Evolutionary conservation across 2,329 filamentous ascomycete genomes (phyloP).

Genomic region (Hortaea sp.): DNA sequence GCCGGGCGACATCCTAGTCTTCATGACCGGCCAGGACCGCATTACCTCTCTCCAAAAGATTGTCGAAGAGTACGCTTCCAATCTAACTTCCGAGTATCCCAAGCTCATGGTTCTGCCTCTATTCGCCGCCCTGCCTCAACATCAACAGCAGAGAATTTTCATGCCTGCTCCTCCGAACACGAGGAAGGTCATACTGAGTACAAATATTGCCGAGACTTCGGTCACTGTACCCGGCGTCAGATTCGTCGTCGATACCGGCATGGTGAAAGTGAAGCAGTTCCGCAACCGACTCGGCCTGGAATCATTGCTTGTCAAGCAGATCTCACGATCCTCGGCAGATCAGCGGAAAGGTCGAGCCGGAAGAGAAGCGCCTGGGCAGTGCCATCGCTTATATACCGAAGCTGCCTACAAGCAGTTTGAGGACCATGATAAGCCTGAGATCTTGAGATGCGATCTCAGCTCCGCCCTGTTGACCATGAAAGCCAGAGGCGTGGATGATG

Average conservation of each 20-base stretch:
- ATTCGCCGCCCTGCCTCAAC: conserved; percentile 81
- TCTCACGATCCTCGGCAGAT: conserved; percentile 86
- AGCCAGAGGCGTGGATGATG: conserved; percentile 72
- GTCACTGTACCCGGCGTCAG: conserved; percentile 90
- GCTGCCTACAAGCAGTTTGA: conserved; percentile 60
- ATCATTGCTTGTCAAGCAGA: conserved; percentile 78
- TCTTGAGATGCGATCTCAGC: conserved; percentile 78
- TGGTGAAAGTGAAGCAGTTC: conserved; percentile 90
- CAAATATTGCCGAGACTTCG: conserved; percentile 98
- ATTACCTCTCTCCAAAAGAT: conserved; percentile 74
- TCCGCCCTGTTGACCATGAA: conserved; percentile 89
- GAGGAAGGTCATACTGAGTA: conserved; percentile 82
- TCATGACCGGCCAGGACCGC: conserved; percentile 85
- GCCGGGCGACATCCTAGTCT: conserved; percentile 89
- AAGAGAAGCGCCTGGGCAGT: conserved; percentile 82
- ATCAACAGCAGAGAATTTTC: conserved; percentile 80
- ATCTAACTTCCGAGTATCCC: conserved; percentile 45
- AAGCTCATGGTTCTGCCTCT: conserved; percentile 62
- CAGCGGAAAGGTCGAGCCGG: conserved; percentile 88
- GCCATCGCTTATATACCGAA: conserved; percentile 80
- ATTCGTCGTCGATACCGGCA: conserved; percentile 85
- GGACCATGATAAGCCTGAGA: conserved; percentile 74
- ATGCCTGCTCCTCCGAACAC: conserved; percentile 62
- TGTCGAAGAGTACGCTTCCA: conserved; percentile 67
- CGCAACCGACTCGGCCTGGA: conserved; percentile 76